These are phyloP conservation scores for Fusarium sambucinum DNA, from an alignment of 2,329 filamentous ascomycete species.

Conservation along the genomic window DNA sequence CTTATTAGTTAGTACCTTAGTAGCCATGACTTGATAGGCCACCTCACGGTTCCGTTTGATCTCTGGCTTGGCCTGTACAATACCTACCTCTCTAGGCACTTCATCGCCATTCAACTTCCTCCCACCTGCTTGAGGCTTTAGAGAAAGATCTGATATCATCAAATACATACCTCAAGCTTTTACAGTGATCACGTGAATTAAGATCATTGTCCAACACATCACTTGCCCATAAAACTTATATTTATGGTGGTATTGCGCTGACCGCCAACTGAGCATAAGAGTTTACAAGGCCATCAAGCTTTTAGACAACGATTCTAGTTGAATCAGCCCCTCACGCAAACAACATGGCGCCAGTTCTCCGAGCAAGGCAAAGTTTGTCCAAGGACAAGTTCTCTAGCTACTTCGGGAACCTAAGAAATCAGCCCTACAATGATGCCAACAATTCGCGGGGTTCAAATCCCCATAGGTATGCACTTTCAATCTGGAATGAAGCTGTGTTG, in stretches of 20 bases:
- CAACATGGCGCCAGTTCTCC: conserved; percentile 58
- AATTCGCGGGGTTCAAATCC: conserved; percentile 65
- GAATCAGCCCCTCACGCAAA: neutral
- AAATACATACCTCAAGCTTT: neutral
- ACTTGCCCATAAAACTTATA: neutral
- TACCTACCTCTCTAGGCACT: neutral
- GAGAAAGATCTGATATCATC: conserved; percentile 1
- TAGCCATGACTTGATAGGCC: conserved; percentile 4
- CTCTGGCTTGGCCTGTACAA: conserved; percentile 19
- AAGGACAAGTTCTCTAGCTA: conserved; percentile 77
- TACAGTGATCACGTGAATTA: neutral
- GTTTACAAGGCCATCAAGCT: neutral
- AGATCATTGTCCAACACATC: neutral
- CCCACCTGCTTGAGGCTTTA: conserved; percentile 12
- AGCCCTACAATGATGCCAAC: conserved; percentile 75
- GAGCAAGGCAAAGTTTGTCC: conserved; percentile 67
- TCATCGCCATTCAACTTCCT: conserved; percentile 22
- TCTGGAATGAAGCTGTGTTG: neutral
- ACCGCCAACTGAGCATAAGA: conserved; percentile 6
- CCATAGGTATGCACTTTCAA: conserved; percentile 63
- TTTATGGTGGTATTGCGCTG: neutral
- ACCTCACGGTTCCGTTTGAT: conserved; percentile 1
- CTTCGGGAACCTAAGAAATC: conserved; percentile 76
- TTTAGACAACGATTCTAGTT: neutral
- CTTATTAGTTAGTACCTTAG: neutral